Evolutionary conservation across 2,329 filamentous ascomycete genomes (phyloP), one percentile per base, ranked within the genome.

Genomic region (Calonectria hawksworthii): DNA sequence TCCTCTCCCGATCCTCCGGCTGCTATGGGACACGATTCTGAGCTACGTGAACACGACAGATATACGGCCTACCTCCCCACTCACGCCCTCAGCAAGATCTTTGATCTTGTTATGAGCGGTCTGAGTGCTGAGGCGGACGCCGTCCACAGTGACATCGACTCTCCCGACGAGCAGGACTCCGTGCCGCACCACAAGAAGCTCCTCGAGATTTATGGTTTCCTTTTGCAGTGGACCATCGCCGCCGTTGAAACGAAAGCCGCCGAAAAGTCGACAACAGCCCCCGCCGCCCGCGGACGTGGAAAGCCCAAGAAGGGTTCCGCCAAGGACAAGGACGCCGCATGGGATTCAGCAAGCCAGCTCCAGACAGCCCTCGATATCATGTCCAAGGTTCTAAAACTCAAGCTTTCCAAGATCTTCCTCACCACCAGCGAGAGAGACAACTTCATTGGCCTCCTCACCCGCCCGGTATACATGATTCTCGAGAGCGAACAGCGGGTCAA

Each of bases 401-500:
- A 98, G 87, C 89, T 99, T 65, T 92, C 94, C 79, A 96, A 95
- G 83, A 96, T 99, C 75, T 99, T 99, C 83, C 86, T 99, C 75
- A 99, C 97, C 0, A 99, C 97, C 0, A 98, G 96, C 63, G 97
- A 99, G 86, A 92, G 96, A 75, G 97, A 99, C 83, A 98, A 96
- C 0, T 98, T 99, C 81, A 94, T 99, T 75, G 93, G 94, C 69
- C 89, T 99, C 0, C 94, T 99, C 79, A 99, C 97, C 0, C 91
- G 97, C 50, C 96, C 97, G 1, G 94, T 98, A 14, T 99, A 99
- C 85, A 92, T 98, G 85, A 91, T 99, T 30, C 89, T 99, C 52
- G 97, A 99, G 86, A 98, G 94, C 84, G 97, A 99, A 85, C 93
- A 96, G 83, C 92, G 97, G 75, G 94, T 96, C 77, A 99, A 99